Conservation (phyloP, 441 rosid genomes). For the Geranium incanum region DNA sequence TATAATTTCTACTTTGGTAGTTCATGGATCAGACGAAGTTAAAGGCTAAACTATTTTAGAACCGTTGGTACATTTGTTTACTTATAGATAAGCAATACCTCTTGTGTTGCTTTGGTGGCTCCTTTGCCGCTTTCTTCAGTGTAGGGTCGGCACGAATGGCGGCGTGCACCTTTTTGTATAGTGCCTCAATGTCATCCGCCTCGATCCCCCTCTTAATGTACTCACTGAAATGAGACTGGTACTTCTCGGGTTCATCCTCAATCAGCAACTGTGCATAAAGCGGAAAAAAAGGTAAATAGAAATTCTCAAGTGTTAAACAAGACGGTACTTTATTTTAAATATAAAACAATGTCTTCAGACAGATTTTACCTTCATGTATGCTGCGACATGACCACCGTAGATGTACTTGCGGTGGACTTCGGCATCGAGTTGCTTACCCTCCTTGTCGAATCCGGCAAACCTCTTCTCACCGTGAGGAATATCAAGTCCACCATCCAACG, state of each 20-base stretch:
- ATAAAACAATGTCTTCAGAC: neutral
- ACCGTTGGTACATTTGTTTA: no score
- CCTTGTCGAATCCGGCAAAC: conserved; percentile 78
- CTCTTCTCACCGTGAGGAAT: conserved; percentile 92
- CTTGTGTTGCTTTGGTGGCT: conserved; percentile 59
- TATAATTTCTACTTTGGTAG: neutral
- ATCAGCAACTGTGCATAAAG: conserved; percentile 35
- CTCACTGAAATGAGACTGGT: conserved; percentile 64
- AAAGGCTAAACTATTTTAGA: neutral
- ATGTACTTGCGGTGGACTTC: conserved; percentile 73
- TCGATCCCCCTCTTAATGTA: conserved; percentile 70
- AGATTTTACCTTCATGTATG: conserved; percentile 59
- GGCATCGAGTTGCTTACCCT: conserved; percentile 65
- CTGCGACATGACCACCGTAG: conserved; percentile 73
- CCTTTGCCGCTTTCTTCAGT: conserved; percentile 52
- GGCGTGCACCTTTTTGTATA: conserved; percentile 58
- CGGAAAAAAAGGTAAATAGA: neutral
- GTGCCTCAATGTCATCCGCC: conserved; percentile 51
- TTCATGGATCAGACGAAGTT: neutral
- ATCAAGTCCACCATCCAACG: conserved; percentile 85
- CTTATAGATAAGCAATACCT: conserved; percentile 32
- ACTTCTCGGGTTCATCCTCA: conserved; percentile 91
- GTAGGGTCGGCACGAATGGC: conserved; percentile 51
- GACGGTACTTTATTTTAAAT: neutral
- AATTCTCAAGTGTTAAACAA: neutral